Evolutionary conservation across 805 yeast species (phyloP).

Genomic region (Candida berthetii): DNA sequence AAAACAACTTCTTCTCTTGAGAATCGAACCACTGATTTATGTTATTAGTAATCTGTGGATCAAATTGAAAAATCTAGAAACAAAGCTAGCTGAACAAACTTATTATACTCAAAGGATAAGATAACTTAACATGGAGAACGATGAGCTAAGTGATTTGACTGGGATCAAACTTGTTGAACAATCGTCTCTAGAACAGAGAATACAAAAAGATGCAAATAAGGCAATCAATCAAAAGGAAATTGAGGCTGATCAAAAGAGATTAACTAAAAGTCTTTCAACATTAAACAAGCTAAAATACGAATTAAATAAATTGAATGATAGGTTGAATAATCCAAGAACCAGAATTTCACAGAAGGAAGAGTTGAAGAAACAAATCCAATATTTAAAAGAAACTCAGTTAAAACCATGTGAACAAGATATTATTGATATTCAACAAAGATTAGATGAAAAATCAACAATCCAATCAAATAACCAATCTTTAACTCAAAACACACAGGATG

Average conservation of each 20-base stretch:
- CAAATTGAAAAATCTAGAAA: neutral
- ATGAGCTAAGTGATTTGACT: constrained; percentile 20
- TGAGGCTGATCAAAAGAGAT: constrained; percentile 69
- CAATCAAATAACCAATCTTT: constrained; percentile 9
- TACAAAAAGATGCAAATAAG: constrained; percentile 63
- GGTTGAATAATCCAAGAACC: constrained; percentile 44
- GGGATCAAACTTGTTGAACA: constrained; percentile 66
- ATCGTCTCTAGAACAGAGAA: constrained; percentile 65
- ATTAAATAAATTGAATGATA: constrained; percentile 39
- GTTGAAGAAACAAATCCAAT: constrained; percentile 45
- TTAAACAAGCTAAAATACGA: constrained; percentile 36
- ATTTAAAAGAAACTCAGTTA: constrained; percentile 44
- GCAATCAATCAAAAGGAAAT: constrained; percentile 55
- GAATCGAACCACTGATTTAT: no score
- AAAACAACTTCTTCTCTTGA: no score
- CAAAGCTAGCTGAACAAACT: neutral
- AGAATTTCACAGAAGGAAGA: constrained; percentile 60
- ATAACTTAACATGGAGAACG: neutral
- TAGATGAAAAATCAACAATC: constrained; percentile 22
- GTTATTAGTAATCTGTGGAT: no score
- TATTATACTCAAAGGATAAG: neutral
- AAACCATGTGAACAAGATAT: constrained; percentile 53
- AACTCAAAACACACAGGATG: constrained; percentile 1
- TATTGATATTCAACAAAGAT: constrained; percentile 48
- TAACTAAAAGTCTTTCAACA: constrained; percentile 57